A percentile compares a stretch with the other conserved stretches of the same genome.
phyloP scores from a whole-genome alignment of 2,329 filamentous ascomycete genomes.

The Pleurostoma richardsiae region DNA sequence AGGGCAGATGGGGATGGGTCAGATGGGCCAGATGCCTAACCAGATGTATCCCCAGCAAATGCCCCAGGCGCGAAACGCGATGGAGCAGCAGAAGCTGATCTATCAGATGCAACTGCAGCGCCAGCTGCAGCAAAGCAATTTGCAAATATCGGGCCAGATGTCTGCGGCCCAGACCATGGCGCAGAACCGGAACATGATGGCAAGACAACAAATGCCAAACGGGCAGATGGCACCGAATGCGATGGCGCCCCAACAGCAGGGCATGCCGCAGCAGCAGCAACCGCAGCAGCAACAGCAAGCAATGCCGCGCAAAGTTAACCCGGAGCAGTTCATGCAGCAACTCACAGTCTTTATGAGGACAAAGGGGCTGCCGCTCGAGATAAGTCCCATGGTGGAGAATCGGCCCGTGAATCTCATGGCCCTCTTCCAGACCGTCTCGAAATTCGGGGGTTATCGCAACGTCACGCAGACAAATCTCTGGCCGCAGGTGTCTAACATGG shows the following conservation, averaged over 20 bases:
- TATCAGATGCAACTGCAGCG: conserved; percentile 83
- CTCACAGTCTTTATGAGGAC: conserved; percentile 73
- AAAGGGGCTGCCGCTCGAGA: conserved; percentile 68
- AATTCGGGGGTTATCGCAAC: conserved; percentile 70
- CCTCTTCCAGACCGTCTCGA: conserved; percentile 73
- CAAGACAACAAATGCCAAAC: conserved; percentile 49
- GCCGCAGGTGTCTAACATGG: conserved; percentile 62
- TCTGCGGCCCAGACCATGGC: conserved; percentile 11
- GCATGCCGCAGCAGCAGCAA: conserved; percentile 46
- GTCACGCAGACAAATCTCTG: conserved; percentile 68
- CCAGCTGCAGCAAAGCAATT: conserved; percentile 59
- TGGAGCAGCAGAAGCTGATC: conserved; percentile 70
- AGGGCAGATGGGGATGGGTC: conserved; percentile 33
- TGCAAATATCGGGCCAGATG: conserved; percentile 42
- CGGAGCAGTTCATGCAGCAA: conserved; percentile 70
- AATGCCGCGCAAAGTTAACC: conserved; percentile 35
- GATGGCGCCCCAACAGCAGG: conserved; percentile 16
- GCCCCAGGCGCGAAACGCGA: conserved; percentile 43
- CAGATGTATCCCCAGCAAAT: conserved; percentile 29
- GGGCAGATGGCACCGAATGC: conserved; percentile 46
- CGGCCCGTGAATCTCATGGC: conserved; percentile 69
- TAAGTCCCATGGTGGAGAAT: conserved; percentile 68
- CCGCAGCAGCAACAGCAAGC: conserved; percentile 17
- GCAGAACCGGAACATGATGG: conserved; percentile 41
- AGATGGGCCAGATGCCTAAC: conserved; percentile 25